Evolutionary conservation across 2,329 filamentous ascomycete genomes (phyloP).

Genomic region (Clonostachys rosea): DNA sequence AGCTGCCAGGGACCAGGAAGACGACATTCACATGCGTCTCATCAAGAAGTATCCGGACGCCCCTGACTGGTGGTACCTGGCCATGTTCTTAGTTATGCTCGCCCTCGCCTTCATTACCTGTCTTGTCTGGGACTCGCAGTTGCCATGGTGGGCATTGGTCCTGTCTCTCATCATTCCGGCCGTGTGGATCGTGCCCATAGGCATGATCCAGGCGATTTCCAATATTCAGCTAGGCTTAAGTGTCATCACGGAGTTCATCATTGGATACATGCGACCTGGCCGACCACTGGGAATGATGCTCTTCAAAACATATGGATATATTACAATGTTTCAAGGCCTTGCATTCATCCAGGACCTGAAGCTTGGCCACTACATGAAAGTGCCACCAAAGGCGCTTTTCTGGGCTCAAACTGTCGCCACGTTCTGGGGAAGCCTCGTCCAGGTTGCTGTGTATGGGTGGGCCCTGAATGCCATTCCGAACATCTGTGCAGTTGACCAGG

Average conservation of each 20-base stretch:
- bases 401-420: too few relatives aligned
- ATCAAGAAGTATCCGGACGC: slow-evolving; percentile 52
- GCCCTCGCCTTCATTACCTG: too few relatives aligned
- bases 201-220: slow-evolving; percentile 40
- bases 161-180: slow-evolving; percentile 31
- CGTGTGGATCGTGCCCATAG: slow-evolving; percentile 34
- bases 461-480: slow-evolving; percentile 39
- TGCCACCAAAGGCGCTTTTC: too few relatives aligned
- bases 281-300: slow-evolving; percentile 44
- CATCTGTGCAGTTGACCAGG: slow-evolving; percentile 43
- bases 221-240: slow-evolving; percentile 43
- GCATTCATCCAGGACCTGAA: too few relatives aligned
- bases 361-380: too few relatives aligned
- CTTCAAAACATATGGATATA: slow-evolving; percentile 38
- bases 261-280: slow-evolving; percentile 42
- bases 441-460: slow-evolving; percentile 22
- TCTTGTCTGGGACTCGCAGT: slow-evolving; percentile 20
- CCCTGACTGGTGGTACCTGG: slow-evolving; percentile 52
- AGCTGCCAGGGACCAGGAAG: slow-evolving; percentile 29
- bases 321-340: too few relatives aligned
- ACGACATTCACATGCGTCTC: slow-evolving; percentile 46
- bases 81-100: slow-evolving; percentile 16
- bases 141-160: slow-evolving; percentile 37
- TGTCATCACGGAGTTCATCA: slow-evolving; percentile 43
- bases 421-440: too few relatives aligned